A percentile compares a stretch with the other conserved stretches of the same genome.
Conservation (phyloP, 2,329 filamentous ascomycete species). For the Plenodomus tracheiphilus region DNA sequence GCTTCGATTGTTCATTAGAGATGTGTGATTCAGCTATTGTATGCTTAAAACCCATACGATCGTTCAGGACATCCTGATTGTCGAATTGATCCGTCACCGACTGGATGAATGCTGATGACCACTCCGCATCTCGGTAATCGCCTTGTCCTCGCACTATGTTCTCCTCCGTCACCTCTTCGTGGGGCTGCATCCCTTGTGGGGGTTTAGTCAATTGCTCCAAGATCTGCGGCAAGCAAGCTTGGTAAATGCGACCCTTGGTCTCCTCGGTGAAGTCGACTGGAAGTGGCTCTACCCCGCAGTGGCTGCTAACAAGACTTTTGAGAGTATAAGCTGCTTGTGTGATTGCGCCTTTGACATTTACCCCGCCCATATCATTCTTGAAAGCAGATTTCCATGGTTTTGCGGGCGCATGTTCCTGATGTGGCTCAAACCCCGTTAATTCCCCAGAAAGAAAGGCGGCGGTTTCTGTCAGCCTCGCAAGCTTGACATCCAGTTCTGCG, state of each 20-base stretch:
- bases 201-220: background rate
- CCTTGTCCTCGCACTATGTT: background rate
- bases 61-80: constrained; percentile 15
- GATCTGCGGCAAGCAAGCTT: constrained; percentile 17
- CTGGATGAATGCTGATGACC: constrained; percentile 12
- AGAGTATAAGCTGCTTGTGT: constrained; percentile 20
- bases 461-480: constrained; percentile 9
- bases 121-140: background rate
- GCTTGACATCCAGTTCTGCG: constrained; percentile 11
- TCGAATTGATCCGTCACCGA: constrained; percentile 22
- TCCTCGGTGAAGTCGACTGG: constrained; percentile 22
- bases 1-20: constrained; percentile 14
- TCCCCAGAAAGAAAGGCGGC: constrained; percentile 15
- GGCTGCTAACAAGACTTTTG: constrained; percentile 19
- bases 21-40: constrained; percentile 14
- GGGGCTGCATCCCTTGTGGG: constrained; percentile 1
- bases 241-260: constrained; percentile 15
- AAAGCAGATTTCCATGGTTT: constrained; percentile 10
- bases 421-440: constrained; percentile 6
- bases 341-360: constrained; percentile 19
- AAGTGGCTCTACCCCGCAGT: constrained; percentile 20
- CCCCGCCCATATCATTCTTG: constrained; percentile 17
- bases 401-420: background rate
- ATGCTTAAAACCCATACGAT: constrained; percentile 17
- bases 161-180: background rate